These are phyloP conservation scores for Fusarium sp. DNA, from an alignment of 2,329 filamentous ascomycete genomes.

Conservation along the genomic window DNA sequence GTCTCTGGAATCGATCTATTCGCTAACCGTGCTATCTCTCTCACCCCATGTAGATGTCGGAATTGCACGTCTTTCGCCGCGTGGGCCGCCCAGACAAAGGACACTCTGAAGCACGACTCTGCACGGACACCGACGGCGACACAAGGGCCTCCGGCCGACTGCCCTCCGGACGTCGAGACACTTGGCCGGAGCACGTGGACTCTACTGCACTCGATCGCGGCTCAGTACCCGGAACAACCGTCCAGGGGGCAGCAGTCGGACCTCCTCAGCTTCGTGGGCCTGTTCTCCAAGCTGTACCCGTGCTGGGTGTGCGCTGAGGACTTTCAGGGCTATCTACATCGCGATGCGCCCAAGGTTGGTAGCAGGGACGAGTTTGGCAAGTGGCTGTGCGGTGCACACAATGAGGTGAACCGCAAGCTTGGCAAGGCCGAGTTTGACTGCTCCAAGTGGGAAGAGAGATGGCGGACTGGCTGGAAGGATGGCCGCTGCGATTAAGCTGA, in stretches of 20 bases:
- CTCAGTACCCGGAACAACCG: constrained; percentile 81
- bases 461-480: constrained; percentile 89
- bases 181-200: constrained; percentile 94
- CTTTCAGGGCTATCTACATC: constrained; percentile 83
- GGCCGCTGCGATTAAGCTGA: constrained; percentile 66
- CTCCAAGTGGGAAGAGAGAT: constrained; percentile 89
- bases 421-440: constrained; percentile 95
- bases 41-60: constrained; percentile 45
- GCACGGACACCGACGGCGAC: constrained; percentile 50
- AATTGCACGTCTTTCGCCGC: constrained; percentile 48
- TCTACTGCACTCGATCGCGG: constrained; percentile 90
- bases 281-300: constrained; percentile 90
- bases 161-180: constrained; percentile 88
- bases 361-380: constrained; percentile 78
- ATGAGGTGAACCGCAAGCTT: constrained; percentile 88
- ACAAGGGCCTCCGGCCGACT: constrained; percentile 69
- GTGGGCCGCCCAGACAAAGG: constrained; percentile 67
- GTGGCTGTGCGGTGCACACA: constrained; percentile 89
- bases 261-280: constrained; percentile 79
- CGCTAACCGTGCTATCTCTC: constrained; percentile 24
- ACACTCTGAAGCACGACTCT: constrained; percentile 51
- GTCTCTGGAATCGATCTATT: constrained; percentile 17
- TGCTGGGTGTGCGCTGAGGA: constrained; percentile 97
- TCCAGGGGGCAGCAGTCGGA: constrained; percentile 77
- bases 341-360: constrained; percentile 72